Percentiles rank a stretch among this genome's conserved stretches.
Conservation (phyloP, 306 rosid genomes). For the Hippophae rhamnoides region DNA sequence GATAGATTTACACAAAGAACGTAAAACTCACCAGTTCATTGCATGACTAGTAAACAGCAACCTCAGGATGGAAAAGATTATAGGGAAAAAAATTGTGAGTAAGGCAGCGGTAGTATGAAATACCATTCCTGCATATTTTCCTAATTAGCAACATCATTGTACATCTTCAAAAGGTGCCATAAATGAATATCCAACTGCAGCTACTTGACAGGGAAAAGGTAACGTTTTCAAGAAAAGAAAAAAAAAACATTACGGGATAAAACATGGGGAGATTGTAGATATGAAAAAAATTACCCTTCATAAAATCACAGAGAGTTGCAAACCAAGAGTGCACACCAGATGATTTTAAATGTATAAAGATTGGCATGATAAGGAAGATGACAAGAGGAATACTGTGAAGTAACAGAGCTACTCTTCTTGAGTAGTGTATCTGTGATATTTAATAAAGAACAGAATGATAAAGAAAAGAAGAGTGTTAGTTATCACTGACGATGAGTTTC, state of each 20-base stretch:
- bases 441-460: slow-evolving; percentile 18
- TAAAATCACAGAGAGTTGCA: slow-evolving; percentile 51
- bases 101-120: slow-evolving; percentile 55
- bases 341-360: slow-evolving; percentile 25
- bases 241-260: slow-evolving; percentile 2
- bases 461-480: not conserved
- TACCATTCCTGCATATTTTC: slow-evolving; percentile 50
- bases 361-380: slow-evolving; percentile 46
- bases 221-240: not conserved
- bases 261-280: slow-evolving; percentile 7
- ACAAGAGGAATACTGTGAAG: slow-evolving; percentile 75
- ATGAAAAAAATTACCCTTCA: slow-evolving; percentile 45
- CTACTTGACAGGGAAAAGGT: slow-evolving; percentile 15
- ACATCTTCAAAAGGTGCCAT: slow-evolving; percentile 4
- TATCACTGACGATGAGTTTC: too few relatives aligned
- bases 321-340: slow-evolving; percentile 41
- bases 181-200: slow-evolving; percentile 4
- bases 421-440: slow-evolving; percentile 63
- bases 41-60: slow-evolving; percentile 50
- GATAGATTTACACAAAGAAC: not conserved
- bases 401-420: slow-evolving; percentile 62
- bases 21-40: slow-evolving; percentile 79
- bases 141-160: slow-evolving; percentile 17
- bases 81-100: slow-evolving; percentile 58
- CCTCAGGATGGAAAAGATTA: slow-evolving; percentile 56